Conservation (phyloP, 1,139 yeast genomes). For the Nakaseomyces glabratus region DNA sequence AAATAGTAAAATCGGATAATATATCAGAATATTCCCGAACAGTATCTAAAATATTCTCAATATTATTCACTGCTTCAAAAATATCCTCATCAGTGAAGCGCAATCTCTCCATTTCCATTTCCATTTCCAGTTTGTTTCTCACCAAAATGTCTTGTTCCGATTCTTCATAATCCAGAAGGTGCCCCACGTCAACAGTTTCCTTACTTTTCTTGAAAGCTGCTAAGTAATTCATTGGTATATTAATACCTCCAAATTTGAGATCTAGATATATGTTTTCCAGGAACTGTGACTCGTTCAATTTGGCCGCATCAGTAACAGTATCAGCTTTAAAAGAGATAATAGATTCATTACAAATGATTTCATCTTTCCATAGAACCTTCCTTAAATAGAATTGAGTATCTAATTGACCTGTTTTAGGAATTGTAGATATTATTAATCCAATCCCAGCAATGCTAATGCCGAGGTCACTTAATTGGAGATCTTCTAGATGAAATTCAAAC, state of each 20-base stretch:
- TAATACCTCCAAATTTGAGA: conserved; percentile 12
- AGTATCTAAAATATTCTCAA: conserved; percentile 12
- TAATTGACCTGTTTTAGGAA: conserved; percentile 3
- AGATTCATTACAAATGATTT: conserved; percentile 14
- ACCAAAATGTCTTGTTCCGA: conserved; percentile 1
- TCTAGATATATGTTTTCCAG: conserved; percentile 9
- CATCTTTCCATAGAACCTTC: conserved; percentile 11
- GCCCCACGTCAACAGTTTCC: neutral
- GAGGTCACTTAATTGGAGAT: neutral
- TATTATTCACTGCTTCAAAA: conserved; percentile 8
- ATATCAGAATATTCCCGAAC: conserved; percentile 11
- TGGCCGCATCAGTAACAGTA: neutral
- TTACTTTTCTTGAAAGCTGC: conserved; percentile 2
- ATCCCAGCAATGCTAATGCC: conserved; percentile 1
- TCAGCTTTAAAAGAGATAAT: conserved; percentile 9
- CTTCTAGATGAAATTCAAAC: conserved; percentile 1
- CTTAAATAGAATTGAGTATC: conserved; percentile 10
- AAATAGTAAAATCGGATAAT: conserved; percentile 17
- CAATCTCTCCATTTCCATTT: conserved; percentile 1
- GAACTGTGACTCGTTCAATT: neutral
- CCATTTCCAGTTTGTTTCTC: conserved; percentile 1
- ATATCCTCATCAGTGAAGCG: conserved; percentile 8
- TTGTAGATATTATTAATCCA: conserved; percentile 1
- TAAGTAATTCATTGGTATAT: conserved; percentile 11
- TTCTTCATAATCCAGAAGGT: conserved; percentile 1